phyloP scores from a whole-genome alignment of 805 yeast genomes.

The Maudiozyma pseudohumilis region DNA sequence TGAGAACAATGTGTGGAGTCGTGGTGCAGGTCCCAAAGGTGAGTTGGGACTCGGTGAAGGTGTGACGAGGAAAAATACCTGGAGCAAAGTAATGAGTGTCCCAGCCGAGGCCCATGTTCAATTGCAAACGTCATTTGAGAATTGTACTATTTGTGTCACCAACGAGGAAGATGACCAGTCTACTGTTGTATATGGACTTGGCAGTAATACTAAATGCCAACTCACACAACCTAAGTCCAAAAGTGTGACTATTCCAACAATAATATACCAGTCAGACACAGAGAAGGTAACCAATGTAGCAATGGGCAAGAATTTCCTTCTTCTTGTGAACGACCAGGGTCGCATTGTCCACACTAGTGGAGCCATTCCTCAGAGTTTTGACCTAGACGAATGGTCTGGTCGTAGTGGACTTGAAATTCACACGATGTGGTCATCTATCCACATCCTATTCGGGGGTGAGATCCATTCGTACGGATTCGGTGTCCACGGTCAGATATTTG shows the following conservation, averaged over 20 bases:
- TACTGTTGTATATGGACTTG: slow-evolving; percentile 40
- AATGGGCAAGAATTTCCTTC: slow-evolving; percentile 24
- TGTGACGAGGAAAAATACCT: slow-evolving; percentile 2
- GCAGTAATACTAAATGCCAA: slow-evolving; percentile 41
- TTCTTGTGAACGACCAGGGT: slow-evolving; percentile 11
- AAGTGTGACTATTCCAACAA: slow-evolving; percentile 10
- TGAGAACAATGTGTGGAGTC: slow-evolving; percentile 34
- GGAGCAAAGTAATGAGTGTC: slow-evolving; percentile 9
- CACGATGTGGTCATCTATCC: slow-evolving; percentile 75
- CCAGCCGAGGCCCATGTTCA: slow-evolving; percentile 3
- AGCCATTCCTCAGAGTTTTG: slow-evolving; percentile 14
- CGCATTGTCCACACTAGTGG: slow-evolving; percentile 11
- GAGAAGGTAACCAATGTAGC: slow-evolving; percentile 11
- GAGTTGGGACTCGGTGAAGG: slow-evolving; percentile 52
- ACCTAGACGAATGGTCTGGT: slow-evolving; percentile 7
- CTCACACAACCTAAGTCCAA: slow-evolving; percentile 24
- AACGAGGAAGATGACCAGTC: slow-evolving; percentile 35
- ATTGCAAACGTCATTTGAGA: slow-evolving; percentile 31
- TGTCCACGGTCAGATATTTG: slow-evolving; percentile 57
- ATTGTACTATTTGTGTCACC: slow-evolving; percentile 54
- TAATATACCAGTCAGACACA: slow-evolving; percentile 9
- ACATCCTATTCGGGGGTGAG: slow-evolving; percentile 28
- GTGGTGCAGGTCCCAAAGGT: slow-evolving; percentile 64
- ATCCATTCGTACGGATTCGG: slow-evolving; percentile 60
- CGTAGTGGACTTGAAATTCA: slow-evolving; percentile 4